Evolutionary conservation across 73 alveolate genomes (phyloP), one percentile per base, ranked within the genome.

Genomic region (Loxodes magnus): DNA sequence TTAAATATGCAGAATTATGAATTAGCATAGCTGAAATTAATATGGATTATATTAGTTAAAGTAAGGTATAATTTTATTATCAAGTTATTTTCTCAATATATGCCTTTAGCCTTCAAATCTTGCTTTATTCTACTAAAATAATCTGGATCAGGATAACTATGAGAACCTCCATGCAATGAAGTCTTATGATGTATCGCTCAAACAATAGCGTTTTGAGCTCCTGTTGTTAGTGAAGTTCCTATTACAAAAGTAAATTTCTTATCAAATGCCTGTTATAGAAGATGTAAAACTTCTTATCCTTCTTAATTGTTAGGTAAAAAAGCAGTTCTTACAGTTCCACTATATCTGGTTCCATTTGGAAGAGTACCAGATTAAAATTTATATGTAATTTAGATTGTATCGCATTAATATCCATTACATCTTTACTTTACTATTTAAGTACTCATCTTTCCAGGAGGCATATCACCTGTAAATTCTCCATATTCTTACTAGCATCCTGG

Each of bases 111-210:
- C 21, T 90, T 90, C 42, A 92, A 54, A 56, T 92, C 98, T 41
- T 67, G 66, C 25, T 51, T 74, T 0, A 92, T 94, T 70, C 98
- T 70, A 24, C 76, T 72, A 54, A 92, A 92, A 52, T 92, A 92
- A n/a, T 96, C 88, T 9, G 85, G 81, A 59, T 92, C 98, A 25
- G 98, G 98, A 60, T 84, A 92, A 0, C 98, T 97, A 81, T 67
- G 88, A 35, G 30, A 20, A 15, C 98, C 98, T 48, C 98, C 98
- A 46, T 21, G 21, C n/a, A 83, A 27, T 43, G 57, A 61, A 3
- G 98, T 92, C 56, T 92, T 92, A 72, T 92, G 98, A 72, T 92
- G 98, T 37, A 92, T 73, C 4, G 95, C 94, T 96, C 98, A 92
- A 33, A 88, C 90, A 2, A 84, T 84, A 4, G 72, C 66, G 61